Evolutionary conservation across 2,329 filamentous ascomycete species (phyloP), one percentile per base, ranked within the genome.

Genomic region (Aspergillus ustus): DNA sequence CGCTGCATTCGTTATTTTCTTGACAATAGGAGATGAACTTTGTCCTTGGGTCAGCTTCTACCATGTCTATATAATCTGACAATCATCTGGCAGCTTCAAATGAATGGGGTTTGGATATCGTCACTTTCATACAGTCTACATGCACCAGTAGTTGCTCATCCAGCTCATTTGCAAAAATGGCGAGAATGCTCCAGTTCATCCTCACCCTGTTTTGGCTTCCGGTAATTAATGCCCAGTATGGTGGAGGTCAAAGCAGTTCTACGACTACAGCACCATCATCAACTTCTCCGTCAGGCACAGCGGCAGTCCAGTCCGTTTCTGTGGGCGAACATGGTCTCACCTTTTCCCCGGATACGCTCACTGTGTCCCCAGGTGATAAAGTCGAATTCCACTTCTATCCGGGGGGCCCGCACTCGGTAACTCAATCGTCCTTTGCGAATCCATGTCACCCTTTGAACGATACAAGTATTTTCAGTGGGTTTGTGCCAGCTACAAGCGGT

Each of bases 351-450:
- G 73, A 78, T 59, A 77, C 75, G 43, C 63, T 83, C 57, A 73
- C 72, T n/a, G 82, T 83, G 17, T 67, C 73, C 28, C 61, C 76
- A 3, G 83, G 83, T 59, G 82, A 83, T 63, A 75, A 80, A 51
- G 75, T 86, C 52, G 81, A 84, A 66, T 85, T 85, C 73, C 81
- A 84, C 66, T 85, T 84, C 72, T 78, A 79, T 59, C 76, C 80
- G 3, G 77, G 78, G 65, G 82, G 82, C 67, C 83, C n/a, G n/a
- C n/a, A 85, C 75, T 82, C 80, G 11, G 81, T 86, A 15, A 81
- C 79, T 7, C 78, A 81, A 64, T 80, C 81, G 29, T 76, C 80
- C 46, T 85, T 84, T 67, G 75, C 75, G 59, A 75, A 79, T 15
- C 83, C 83, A 1, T 87, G 84, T 68, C 69, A 78, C 29, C 81